These are phyloP conservation scores for Aspergillus ibericus DNA, from an alignment of 2,329 filamentous ascomycete genomes.

Conservation along the genomic window DNA sequence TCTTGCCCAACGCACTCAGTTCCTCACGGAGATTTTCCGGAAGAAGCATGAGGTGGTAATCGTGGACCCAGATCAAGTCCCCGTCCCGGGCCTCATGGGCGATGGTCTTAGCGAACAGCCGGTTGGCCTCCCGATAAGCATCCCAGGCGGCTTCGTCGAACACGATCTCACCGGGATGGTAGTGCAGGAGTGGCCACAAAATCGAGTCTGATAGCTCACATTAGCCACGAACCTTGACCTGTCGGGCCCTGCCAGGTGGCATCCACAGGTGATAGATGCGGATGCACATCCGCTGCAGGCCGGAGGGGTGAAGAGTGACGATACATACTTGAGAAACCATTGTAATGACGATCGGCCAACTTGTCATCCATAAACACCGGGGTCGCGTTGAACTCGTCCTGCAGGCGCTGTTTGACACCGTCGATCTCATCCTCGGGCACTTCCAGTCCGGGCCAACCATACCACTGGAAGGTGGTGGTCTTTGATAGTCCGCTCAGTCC, in stretches of 20 bases:
- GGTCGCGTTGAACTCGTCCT: conserved; percentile 83
- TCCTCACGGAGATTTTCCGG: conserved; percentile 93
- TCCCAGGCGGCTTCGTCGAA: conserved; percentile 95
- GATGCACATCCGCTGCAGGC: conserved; percentile 4
- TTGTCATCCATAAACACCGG: conserved; percentile 94
- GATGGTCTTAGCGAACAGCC: conserved; percentile 84
- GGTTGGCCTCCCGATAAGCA: conserved; percentile 90
- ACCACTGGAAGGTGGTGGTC: conserved; percentile 95
- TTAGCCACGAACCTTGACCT: conserved; percentile 13
- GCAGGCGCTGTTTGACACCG: conserved; percentile 72
- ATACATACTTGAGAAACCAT: conserved; percentile 91
- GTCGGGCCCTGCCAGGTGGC: conserved; percentile 1
- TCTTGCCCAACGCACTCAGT: conserved; percentile 68
- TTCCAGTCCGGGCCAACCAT: conserved; percentile 94
- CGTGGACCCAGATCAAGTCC: conserved; percentile 96
- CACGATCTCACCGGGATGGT: conserved; percentile 96
- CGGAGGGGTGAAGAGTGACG: not conserved
- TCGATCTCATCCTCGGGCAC: conserved; percentile 80
- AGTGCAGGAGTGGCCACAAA: conserved; percentile 97
- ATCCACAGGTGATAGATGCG: conserved; percentile 5
- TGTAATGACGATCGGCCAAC: conserved; percentile 92
- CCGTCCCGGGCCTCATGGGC: conserved; percentile 86
- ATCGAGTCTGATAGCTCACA: conserved; percentile 69
- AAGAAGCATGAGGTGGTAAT: conserved; percentile 97
- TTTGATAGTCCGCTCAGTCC: conserved; percentile 92